A percentile compares a stretch with the other conserved stretches of the same genome.
These are phyloP conservation scores for Teratosphaeria viscida DNA, from an alignment of 2,329 filamentous ascomycete species.

Conservation along the genomic window DNA sequence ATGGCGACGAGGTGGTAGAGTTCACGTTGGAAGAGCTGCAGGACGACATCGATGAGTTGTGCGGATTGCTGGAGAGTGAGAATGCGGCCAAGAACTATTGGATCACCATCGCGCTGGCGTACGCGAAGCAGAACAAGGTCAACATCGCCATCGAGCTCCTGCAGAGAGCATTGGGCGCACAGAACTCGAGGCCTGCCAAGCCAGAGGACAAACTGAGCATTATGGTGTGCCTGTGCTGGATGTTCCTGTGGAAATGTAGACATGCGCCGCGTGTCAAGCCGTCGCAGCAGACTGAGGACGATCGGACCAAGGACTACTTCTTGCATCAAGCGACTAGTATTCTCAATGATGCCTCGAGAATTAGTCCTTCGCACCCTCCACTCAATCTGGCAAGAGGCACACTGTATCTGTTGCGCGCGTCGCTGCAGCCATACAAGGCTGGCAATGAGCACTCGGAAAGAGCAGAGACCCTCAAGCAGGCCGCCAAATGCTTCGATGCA, in stretches of 20 bases:
- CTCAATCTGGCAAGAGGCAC: slow-evolving; percentile 87
- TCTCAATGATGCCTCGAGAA: slow-evolving; percentile 87
- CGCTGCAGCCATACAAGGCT: slow-evolving; percentile 66
- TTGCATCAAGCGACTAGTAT: slow-evolving; percentile 82
- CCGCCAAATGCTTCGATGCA: slow-evolving; percentile 90
- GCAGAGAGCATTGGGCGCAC: slow-evolving; percentile 62
- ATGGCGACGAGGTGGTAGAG: slow-evolving; percentile 67
- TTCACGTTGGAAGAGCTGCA: slow-evolving; percentile 83
- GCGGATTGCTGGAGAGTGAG: slow-evolving; percentile 89
- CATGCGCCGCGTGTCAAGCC: slow-evolving; percentile 60
- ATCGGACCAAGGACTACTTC: slow-evolving; percentile 87
- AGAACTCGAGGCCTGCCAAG: slow-evolving; percentile 41
- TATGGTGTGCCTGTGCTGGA: slow-evolving; percentile 77
- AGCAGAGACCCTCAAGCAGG: slow-evolving; percentile 70
- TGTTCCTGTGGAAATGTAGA: slow-evolving; percentile 81
- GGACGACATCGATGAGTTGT: slow-evolving; percentile 87
- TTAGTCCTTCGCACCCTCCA: slow-evolving; percentile 86
- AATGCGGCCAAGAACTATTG: slow-evolving; percentile 83
- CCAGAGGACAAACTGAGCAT: slow-evolving; percentile 78
- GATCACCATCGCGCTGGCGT: slow-evolving; percentile 96
- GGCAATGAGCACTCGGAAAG: slow-evolving; percentile 57
- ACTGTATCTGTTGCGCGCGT: slow-evolving; percentile 76
- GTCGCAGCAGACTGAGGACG: slow-evolving; percentile 54
- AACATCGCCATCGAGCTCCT: slow-evolving; percentile 68
- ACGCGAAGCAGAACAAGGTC: slow-evolving; percentile 89